Evolutionary conservation across 1,139 yeast species (phyloP).

Genomic region (Keqinozyma sinolaborantium): DNA sequence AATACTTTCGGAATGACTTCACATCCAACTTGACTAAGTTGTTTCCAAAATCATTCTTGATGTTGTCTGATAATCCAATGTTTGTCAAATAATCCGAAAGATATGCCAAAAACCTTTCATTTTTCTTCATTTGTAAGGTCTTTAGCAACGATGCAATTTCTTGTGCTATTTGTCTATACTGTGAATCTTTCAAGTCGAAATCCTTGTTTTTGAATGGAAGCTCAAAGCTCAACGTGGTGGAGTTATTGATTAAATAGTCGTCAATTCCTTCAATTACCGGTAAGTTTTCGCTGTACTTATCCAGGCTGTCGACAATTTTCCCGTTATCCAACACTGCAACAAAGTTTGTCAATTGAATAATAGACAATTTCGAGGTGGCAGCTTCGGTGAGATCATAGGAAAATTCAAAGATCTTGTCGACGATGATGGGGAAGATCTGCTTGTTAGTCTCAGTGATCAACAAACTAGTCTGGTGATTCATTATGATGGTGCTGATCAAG

Average conservation of each 20-base stretch:
- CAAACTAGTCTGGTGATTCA: slow-evolving; percentile 78
- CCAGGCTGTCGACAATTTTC: slow-evolving; percentile 51
- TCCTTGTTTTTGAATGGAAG: slow-evolving; percentile 69
- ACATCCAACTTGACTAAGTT: slow-evolving; percentile 51
- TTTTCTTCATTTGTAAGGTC: slow-evolving; percentile 46
- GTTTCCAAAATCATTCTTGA: slow-evolving; percentile 55
- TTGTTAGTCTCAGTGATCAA: slow-evolving; percentile 68
- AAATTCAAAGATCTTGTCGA: slow-evolving; percentile 64
- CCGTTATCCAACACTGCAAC: slow-evolving; percentile 57
- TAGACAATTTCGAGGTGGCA: slow-evolving; percentile 62
- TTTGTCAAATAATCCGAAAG: slow-evolving; percentile 54
- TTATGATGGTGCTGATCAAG: slow-evolving; percentile 63
- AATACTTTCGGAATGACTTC: slow-evolving; percentile 64
- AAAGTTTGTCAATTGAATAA: slow-evolving; percentile 66
- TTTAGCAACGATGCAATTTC: slow-evolving; percentile 74
- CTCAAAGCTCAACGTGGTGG: slow-evolving; percentile 70
- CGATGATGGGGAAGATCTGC: slow-evolving; percentile 56
- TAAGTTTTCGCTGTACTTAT: slow-evolving; percentile 51
- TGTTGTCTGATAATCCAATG: slow-evolving; percentile 57
- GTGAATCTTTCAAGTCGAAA: slow-evolving; percentile 74
- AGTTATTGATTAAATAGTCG: slow-evolving; percentile 63
- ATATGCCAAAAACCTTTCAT: slow-evolving; percentile 43
- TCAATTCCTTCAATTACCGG: slow-evolving; percentile 69
- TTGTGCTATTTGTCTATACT: slow-evolving; percentile 65
- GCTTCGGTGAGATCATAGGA: slow-evolving; percentile 56